Evolutionary conservation across 139 green algal genomes (phyloP).

Genomic region (Chlorella sp.): DNA sequence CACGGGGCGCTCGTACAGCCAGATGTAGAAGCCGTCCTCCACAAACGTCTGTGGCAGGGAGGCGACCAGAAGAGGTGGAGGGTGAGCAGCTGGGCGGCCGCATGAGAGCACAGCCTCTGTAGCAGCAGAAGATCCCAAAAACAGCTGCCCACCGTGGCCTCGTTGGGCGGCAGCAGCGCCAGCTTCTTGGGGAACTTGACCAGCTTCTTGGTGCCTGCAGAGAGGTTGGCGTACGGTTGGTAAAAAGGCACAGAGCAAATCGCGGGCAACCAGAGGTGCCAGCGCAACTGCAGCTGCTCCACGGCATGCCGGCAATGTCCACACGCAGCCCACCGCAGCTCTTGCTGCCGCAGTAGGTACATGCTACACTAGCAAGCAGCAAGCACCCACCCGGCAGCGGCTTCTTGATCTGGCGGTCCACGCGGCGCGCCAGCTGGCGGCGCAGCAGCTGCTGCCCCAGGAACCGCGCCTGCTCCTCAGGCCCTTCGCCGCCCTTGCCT

Average conservation of each 20-base stretch:
- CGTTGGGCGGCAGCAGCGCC: constrained; percentile 15
- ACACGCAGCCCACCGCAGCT: too few species aligned
- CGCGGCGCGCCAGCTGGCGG: constrained; percentile 46
- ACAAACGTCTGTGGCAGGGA: constrained; percentile 60
- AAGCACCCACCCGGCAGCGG: constrained; percentile 58
- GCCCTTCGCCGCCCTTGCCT: constrained; percentile 12
- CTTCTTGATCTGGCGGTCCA: constrained; percentile 76
- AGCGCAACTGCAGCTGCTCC: too few species aligned
- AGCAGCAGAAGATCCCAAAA: too few species aligned
- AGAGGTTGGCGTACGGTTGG: too few species aligned
- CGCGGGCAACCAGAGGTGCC: too few species aligned
- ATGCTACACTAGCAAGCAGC: too few species aligned
- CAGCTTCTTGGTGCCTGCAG: constrained; percentile 58
- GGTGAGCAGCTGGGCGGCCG: too few species aligned
- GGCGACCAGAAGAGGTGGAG: too few species aligned
- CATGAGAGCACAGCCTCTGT: too few species aligned
- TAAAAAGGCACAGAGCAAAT: too few species aligned
- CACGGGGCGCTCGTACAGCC: constrained; percentile 75
- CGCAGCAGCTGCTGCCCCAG: constrained; percentile 57
- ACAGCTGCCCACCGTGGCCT: constrained; percentile 50
- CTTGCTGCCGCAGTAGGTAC: too few species aligned
- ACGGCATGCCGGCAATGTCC: too few species aligned
- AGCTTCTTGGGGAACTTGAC: constrained; percentile 79
- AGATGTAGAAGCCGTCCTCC: constrained; percentile 79
- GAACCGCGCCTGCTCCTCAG: constrained; percentile 30